Conservation (phyloP, 2,329 filamentous ascomycete genomes). For the Aspergillus ochraceus region DNA sequence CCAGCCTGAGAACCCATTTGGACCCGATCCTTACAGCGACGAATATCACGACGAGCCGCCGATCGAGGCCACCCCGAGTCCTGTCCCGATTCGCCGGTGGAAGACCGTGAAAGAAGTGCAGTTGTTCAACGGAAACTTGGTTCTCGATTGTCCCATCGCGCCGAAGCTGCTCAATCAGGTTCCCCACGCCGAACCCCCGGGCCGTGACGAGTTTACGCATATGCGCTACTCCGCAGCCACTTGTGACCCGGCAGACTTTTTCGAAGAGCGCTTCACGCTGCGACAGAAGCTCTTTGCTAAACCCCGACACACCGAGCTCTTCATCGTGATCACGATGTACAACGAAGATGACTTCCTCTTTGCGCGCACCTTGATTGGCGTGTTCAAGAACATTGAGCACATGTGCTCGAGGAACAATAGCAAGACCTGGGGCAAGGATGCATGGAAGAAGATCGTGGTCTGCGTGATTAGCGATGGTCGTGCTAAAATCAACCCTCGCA, state of each 20-base stretch:
- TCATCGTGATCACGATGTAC: conserved; percentile 98
- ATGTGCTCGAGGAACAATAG: conserved; percentile 93
- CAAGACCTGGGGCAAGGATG: conserved; percentile 97
- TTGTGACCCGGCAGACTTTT: conserved; percentile 87
- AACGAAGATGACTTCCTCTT: conserved; percentile 98
- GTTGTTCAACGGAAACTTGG: conserved; percentile 92
- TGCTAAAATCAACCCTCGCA: conserved; percentile 93
- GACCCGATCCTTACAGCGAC: conserved; percentile 58
- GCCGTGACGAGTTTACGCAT: conserved; percentile 77
- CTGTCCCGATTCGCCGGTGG: conserved; percentile 75
- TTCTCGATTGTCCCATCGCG: conserved; percentile 93
- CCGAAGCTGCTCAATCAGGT: conserved; percentile 84
- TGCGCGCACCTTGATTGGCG: conserved; percentile 90
- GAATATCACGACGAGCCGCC: conserved; percentile 45
- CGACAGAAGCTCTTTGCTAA: conserved; percentile 91
- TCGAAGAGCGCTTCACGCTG: conserved; percentile 83
- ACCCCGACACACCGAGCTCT: conserved; percentile 87
- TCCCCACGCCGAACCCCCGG: conserved; percentile 73
- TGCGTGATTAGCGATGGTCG: conserved; percentile 96
- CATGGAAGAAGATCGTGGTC: conserved; percentile 99
- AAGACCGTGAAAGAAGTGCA: conserved; percentile 99
- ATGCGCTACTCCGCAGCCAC: conserved; percentile 92
- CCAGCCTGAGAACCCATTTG: conserved; percentile 61
- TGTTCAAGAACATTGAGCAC: conserved; percentile 98
- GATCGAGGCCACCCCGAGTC: conserved; percentile 47